These are phyloP conservation scores for Boletus tomentosulus DNA, from an alignment of 768 basidiomycete species.

Conservation along the genomic window DNA sequence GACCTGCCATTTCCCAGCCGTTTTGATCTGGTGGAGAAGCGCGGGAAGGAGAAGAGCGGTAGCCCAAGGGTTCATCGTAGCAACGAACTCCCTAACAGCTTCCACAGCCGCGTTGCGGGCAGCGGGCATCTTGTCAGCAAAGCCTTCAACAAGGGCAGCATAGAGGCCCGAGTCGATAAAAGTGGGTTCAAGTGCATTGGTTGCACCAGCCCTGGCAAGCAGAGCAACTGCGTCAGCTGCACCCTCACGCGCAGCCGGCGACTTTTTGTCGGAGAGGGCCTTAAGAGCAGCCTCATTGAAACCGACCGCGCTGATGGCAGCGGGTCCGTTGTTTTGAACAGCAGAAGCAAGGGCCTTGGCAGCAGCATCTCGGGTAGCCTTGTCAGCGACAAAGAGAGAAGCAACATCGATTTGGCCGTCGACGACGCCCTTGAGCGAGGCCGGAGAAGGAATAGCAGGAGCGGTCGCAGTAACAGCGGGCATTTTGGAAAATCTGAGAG, in stretches of 20 bases:
- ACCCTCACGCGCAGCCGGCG: slow-evolving; percentile 84
- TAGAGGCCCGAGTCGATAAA: slow-evolving; percentile 87
- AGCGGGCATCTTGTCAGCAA: slow-evolving; percentile 92
- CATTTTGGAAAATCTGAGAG: slow-evolving; percentile 63
- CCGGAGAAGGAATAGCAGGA: slow-evolving; percentile 54
- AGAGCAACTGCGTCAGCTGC: slow-evolving; percentile 69
- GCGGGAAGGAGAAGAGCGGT: slow-evolving; percentile 76
- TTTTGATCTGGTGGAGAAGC: slow-evolving; percentile 90
- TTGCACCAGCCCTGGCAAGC: slow-evolving; percentile 65
- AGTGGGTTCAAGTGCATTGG: slow-evolving; percentile 81
- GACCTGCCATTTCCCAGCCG: slow-evolving; percentile 95
- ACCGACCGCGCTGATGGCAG: slow-evolving; percentile 63
- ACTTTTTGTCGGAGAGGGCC: slow-evolving; percentile 94
- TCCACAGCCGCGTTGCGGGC: slow-evolving; percentile 82
- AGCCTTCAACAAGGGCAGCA: slow-evolving; percentile 80
- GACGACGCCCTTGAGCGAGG: slow-evolving; percentile 67
- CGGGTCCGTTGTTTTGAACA: slow-evolving; percentile 81
- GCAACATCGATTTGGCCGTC: slow-evolving; percentile 67
- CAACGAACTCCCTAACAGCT: slow-evolving; percentile 72
- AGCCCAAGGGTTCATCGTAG: slow-evolving; percentile 87
- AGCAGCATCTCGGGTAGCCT: slow-evolving; percentile 71
- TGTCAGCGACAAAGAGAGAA: slow-evolving; percentile 81
- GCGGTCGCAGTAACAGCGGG: slow-evolving; percentile 71
- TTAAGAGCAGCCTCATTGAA: slow-evolving; percentile 73
- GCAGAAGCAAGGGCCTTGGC: slow-evolving; percentile 64